Evolutionary conservation across 352 stramenopile species (phyloP), one percentile per base, ranked within the genome.

Genomic region (Phytophthora quininea): DNA sequence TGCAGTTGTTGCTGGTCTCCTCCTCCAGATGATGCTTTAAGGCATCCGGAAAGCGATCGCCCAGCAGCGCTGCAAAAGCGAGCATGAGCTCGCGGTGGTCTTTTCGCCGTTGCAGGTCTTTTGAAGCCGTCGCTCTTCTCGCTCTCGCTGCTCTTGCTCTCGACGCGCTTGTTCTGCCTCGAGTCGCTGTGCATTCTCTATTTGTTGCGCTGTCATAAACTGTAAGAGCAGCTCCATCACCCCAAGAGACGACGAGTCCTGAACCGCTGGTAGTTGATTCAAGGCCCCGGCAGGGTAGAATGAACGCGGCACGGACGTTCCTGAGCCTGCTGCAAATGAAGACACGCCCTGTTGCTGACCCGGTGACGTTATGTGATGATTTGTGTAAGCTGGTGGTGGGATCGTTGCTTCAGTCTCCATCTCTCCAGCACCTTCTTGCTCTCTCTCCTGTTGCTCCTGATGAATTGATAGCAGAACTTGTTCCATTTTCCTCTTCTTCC

Each of bases 401-500:
- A 0, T 24, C 19, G 19, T 24, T 24, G 19, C 19, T 24, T 24
- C 19, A 24, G 19, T 24, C 19, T 24, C 19, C n/a, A 15, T 30
- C 32, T 19, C n/a, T 2, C 43, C 51, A 27, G 43, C 27, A 5
- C 38, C 2, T 43, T 76, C 75, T 49, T 6, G 43, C 19, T 49
- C 40, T 5, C 77, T 70, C 54, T 88, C 79, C 10, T 72, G 76
- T 42, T 82, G 70, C 54, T 82, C 70, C 50, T 75, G 70, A 57
- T 88, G 79, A 45, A 86, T 84, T 24, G 79, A 80, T 35, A 73
- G 63, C 31, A 88, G 54, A 32, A 71, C 73, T 43, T 84, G 77
- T 64, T 88, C 79, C 77, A 84, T 83, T 57, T 86, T 86, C 27
- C 74, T 67, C 64, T 88, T 88, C 66, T 88, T 88, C 33, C 79